Conservation (phyloP, 495 filamentous ascomycete genomes). For the Aspergillus carlsbadensis region DNA sequence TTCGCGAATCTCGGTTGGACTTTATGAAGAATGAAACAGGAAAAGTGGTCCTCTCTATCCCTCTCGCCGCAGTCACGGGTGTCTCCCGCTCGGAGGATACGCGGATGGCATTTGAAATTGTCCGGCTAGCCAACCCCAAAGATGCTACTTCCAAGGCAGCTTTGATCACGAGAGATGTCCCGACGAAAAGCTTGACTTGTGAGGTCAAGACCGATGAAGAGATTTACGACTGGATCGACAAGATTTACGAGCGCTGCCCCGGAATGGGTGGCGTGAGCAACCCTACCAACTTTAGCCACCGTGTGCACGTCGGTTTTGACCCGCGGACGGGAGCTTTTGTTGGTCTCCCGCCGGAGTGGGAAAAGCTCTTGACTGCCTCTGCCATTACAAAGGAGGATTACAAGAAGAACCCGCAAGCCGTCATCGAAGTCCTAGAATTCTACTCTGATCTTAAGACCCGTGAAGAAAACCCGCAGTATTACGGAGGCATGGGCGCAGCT, state of each 20-base stretch:
- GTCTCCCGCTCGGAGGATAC: slow-evolving; percentile 84
- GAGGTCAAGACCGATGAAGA: slow-evolving; percentile 93
- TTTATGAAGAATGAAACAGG: slow-evolving; percentile 87
- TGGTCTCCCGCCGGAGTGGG: slow-evolving; percentile 93
- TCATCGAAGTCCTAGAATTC: slow-evolving; percentile 95
- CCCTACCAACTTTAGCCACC: slow-evolving; percentile 94
- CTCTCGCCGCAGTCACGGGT: slow-evolving; percentile 78
- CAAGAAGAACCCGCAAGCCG: slow-evolving; percentile 95
- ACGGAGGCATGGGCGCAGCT: slow-evolving; percentile 64
- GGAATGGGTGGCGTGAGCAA: slow-evolving; percentile 98
- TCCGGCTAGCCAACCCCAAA: slow-evolving; percentile 63
- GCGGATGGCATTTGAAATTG: slow-evolving; percentile 88
- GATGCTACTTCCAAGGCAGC: slow-evolving; percentile 60
- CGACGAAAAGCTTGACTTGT: slow-evolving; percentile 77
- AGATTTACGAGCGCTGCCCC: slow-evolving; percentile 92
- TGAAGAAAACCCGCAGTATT: slow-evolving; percentile 75
- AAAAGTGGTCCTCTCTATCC: slow-evolving; percentile 76
- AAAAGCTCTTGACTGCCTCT: slow-evolving; percentile 87
- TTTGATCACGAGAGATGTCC: slow-evolving; percentile 65
- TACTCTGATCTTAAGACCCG: slow-evolving; percentile 94
- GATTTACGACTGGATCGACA: slow-evolving; percentile 97
- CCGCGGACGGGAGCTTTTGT: slow-evolving; percentile 89
- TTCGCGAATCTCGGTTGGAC: slow-evolving; percentile 85
- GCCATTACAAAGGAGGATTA: slow-evolving; percentile 98
- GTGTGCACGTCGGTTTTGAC: slow-evolving; percentile 97